Base-by-base conservation (phyloP, 768 basidiomycete species). In the Mycena kentingensis region DNA sequence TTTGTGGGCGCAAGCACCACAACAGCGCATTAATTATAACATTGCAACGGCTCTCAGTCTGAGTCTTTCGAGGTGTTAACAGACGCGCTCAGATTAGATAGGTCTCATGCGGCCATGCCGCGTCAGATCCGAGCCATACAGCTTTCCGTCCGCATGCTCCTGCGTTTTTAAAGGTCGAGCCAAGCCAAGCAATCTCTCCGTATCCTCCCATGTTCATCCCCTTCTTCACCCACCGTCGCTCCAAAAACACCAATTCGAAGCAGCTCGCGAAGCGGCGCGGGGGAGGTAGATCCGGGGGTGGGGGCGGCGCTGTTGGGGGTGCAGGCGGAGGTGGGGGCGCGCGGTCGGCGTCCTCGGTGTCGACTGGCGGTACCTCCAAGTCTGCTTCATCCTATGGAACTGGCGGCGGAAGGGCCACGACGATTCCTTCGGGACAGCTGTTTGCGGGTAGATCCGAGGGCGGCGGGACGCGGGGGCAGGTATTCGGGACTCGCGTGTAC, bases 401-500 rank as follows among this genome's bases (percentile, higher is more conserved):
- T 18, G 74, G 74, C 1, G 71, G 70, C 1, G 68, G 73, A 16
- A 55, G 27, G 2, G 1, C 54, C 0, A 49, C 61, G 1, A 60
- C 61, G 0, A 75, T 75, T 21, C 63, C 71, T 0, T n/a, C 61
- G 3, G 70, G 72, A 5, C 65, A 68, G 32, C 13, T 50, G 11
- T 72, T 72, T 52, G 22, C 65, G 2, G 71, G 70, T 0, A 66
- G 77, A 4, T 51, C 55, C 0, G 67, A 63, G 1, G 78, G 77
- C 6, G 75, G 77, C 1, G 78, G 66, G 7, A 67, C 63, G 1
- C 66, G 78, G n/a, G 38, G 39, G 16, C 58, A 73, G 21, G 50
- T 73, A 7, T 73, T 53, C n/a, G 73, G 73, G 3, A 64, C 67
- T 13, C 63, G 55, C 72, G 61, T 58, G 0, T 80, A 75, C 47